A percentile compares a stretch with the other conserved stretches of the same genome.
phyloP scores from a whole-genome alignment of 108 stramenopile genomes.

The Nitzschia sp. region DNA sequence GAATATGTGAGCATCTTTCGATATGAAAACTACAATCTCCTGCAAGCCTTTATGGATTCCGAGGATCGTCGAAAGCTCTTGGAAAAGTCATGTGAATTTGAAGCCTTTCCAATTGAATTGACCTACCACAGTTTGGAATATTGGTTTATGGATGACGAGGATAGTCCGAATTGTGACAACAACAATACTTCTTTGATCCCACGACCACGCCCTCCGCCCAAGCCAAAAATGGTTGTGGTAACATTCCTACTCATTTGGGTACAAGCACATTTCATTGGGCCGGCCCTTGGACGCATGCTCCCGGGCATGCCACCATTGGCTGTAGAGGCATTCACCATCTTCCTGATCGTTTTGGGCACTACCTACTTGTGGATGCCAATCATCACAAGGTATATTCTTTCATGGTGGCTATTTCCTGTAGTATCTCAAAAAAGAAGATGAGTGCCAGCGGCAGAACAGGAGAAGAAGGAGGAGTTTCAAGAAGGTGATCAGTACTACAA shows the following conservation, averaged over 20 bases:
- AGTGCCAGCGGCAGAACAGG: no score
- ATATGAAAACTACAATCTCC: constrained; percentile 7
- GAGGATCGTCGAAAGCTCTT: background rate
- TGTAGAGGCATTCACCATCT: background rate
- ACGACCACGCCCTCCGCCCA: constrained; percentile 1
- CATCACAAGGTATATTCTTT: background rate
- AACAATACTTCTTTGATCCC: background rate
- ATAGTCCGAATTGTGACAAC: background rate
- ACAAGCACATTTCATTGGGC: constrained; percentile 7
- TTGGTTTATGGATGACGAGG: constrained; percentile 1
- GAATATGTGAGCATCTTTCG: constrained; percentile 10
- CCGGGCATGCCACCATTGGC: background rate
- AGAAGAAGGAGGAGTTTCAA: background rate
- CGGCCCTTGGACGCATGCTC: background rate
- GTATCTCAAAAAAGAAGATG: no score
- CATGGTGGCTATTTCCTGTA: constrained; percentile 9
- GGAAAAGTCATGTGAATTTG: constrained; percentile 4
- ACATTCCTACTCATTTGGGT: constrained; percentile 5
- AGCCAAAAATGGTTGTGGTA: constrained; percentile 7
- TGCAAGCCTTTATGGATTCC: constrained; percentile 14
- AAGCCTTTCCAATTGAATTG: background rate
- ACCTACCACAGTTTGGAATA: constrained; percentile 13
- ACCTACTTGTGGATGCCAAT: constrained; percentile 9
- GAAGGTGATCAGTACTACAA: background rate
- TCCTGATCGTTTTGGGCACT: background rate